Base-by-base conservation (phyloP, 1,284 basidiomycete genomes). In the Ganoderma boninense region DNA sequence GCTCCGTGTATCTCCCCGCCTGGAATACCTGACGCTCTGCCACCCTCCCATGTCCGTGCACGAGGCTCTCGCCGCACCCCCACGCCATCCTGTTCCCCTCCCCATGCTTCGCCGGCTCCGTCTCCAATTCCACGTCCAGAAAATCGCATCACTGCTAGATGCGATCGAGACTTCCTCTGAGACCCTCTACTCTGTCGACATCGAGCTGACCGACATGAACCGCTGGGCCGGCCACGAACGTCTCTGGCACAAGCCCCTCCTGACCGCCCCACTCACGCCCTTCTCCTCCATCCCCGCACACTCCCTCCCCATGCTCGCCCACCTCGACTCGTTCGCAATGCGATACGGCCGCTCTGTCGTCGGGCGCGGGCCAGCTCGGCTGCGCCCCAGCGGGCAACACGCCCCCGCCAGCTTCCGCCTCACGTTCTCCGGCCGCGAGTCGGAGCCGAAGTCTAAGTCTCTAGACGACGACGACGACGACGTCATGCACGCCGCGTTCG, bases 81-180 rank as follows among this genome's bases (percentile, higher is more conserved):
- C 32, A 32, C 62, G 20, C 8, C 26, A 52, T 3, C 43, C 43
- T 5, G 32, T 46, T 4, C 29, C n/a, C 2, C 62, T 64, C 16
- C 18, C 18, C 43, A 18, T 32, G 6, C 46, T 64, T 13, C 62
- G 62, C 20, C 32, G 32, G 7, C 18, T 64, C 6, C 62, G 44
- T 3, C 46, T 64, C 26, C 23, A 64, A 10, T 52, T 64, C 23
- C 46, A 64, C 29, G n/a, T n/a, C 2, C 62, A 64, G 46, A 64
- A 43, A 20, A 10, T 52, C 6, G 46, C 43, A 6, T 16, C 32
- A 1, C 18, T 64, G 7, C 46, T 64, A 4, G 18, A n/a, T 29
- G 46, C 26, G 16, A 64, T 64, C 26, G 18, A 35, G 10, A 64
- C 62, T 8, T 64, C 46, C 13, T 11, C 43, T 20, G 62, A 64